phyloP scores from a whole-genome alignment of 2,329 filamentous ascomycete species.

The Pseudodiploospora longispora region DNA sequence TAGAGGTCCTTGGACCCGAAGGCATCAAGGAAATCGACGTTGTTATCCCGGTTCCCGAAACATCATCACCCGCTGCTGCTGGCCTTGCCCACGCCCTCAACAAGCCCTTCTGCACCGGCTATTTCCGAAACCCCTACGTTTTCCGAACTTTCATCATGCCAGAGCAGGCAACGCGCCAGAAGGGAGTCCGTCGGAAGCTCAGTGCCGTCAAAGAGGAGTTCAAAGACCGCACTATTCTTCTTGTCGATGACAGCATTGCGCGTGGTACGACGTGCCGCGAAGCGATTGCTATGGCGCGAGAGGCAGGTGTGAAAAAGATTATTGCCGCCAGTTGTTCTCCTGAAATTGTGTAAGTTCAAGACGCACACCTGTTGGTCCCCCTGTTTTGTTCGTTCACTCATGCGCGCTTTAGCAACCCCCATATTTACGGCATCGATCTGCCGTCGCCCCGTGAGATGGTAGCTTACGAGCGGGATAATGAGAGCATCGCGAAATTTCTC shows the following conservation, averaged over 20 bases:
- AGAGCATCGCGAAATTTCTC: neutral
- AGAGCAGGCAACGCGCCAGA: slow-evolving; percentile 70
- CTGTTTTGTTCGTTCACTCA: neutral
- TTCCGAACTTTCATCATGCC: slow-evolving; percentile 74
- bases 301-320: slow-evolving; percentile 74
- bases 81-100: slow-evolving; percentile 65
- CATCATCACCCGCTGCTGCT: slow-evolving; percentile 51
- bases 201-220: slow-evolving; percentile 84
- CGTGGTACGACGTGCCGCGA: slow-evolving; percentile 38
- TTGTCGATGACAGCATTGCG: slow-evolving; percentile 88
- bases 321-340: slow-evolving; percentile 79
- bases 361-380: slow-evolving; percentile 44
- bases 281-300: slow-evolving; percentile 62
- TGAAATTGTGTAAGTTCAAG: slow-evolving; percentile 76
- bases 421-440: neutral
- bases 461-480: neutral
- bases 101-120: slow-evolving; percentile 72
- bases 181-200: slow-evolving; percentile 83
- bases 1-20: slow-evolving; percentile 57
- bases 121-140: slow-evolving; percentile 85
- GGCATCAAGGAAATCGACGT: slow-evolving; percentile 70
- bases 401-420: neutral
- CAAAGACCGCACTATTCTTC: slow-evolving; percentile 65
- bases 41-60: slow-evolving; percentile 16
- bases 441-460: neutral